phyloP scores from a whole-genome alignment of 2,329 filamentous ascomycete species.

The Sporothrix brasiliensis region DNA sequence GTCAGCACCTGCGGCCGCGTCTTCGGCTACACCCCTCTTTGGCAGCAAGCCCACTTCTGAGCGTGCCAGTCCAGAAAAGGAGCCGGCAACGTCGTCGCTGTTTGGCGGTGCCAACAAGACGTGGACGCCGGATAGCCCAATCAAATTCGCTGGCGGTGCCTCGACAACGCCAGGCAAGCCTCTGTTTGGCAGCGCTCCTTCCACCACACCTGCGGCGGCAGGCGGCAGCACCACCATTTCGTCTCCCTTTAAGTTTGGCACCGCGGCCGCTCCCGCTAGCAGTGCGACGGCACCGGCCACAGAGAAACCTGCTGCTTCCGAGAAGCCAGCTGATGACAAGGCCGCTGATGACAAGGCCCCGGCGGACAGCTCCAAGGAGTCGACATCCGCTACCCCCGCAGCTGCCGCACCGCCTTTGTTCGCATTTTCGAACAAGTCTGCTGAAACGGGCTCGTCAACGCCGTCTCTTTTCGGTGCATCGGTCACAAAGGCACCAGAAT shows the following conservation, averaged over 20 bases:
- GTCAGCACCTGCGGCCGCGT: slow-evolving; percentile 2
- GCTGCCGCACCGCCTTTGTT: slow-evolving; percentile 24
- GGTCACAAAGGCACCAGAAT: background rate
- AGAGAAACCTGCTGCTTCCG: background rate
- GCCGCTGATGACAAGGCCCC: background rate
- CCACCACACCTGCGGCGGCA: background rate
- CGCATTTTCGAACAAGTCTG: slow-evolving; percentile 25
- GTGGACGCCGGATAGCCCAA: slow-evolving; percentile 55
- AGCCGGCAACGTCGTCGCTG: slow-evolving; percentile 34
- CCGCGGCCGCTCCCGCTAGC: slow-evolving; percentile 21
- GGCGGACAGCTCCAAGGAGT: background rate
- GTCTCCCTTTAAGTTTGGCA: slow-evolving; percentile 30
- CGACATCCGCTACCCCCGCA: background rate
- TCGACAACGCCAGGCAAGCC: slow-evolving; percentile 30
- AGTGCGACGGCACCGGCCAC: background rate
- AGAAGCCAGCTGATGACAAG: slow-evolving; percentile 1
- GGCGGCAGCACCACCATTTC: background rate
- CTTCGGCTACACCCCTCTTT: slow-evolving; percentile 37
- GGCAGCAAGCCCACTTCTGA: slow-evolving; percentile 41
- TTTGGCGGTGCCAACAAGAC: slow-evolving; percentile 49
- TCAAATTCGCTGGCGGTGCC: slow-evolving; percentile 54
- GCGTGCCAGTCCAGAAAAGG: slow-evolving; percentile 51
- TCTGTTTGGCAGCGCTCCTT: slow-evolving; percentile 32
- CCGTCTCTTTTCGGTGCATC: slow-evolving; percentile 27
- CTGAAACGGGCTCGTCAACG: slow-evolving; percentile 27